Evolutionary conservation across 192 early-diverging fungal species (phyloP), one percentile per base, ranked within the genome.

Genomic region (Coemansia sp.): DNA sequence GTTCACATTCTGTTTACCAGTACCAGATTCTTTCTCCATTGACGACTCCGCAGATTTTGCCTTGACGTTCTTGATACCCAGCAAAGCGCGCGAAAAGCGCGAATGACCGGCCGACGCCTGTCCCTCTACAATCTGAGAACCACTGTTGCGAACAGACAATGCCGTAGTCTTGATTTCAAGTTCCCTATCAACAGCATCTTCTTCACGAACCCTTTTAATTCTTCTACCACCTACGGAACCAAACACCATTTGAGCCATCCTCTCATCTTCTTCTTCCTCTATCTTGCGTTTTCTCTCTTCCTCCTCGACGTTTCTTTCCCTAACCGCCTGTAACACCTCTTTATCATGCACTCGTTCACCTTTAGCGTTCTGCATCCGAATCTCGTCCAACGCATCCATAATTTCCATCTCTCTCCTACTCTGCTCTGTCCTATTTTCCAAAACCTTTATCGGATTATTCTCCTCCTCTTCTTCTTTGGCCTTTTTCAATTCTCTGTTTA

Each of bases 341-440:
- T 91, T 90, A 0, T 83, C 75, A 61, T 88, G 87, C 11, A 95
- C 83, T 14, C 94, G 76, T 63, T 97, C 97, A 28, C 80, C 89
- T 25, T 83, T 71, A 0, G 96, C 94, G 67, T 97, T 99, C 56
- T 85, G 76, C 28, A 94, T 91, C 7, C 93, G 82, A 40, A 99
- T 91, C 71, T 99, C 96, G 64, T 98, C 97, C 66, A 99, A 67
- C 0, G 93, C 93, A 73, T 99, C 96, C 66, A 99, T 81, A 58
- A 96, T 92, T 58, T 99, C 97, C 95, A 99, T 97, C 63, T 99
- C 97, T 10, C 94, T 72, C 60, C 96, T 95, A 2, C 93, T 93
- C 64, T 96, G 95, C 57, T 91, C 70, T 0, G 97, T 99, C 8
- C 96, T 80, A 65, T 94, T 96, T 68, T 99, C 97, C 14, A 99